Percentiles rank a stretch among this genome's conserved stretches.
These are phyloP conservation scores for Hymenoscyphus linearis DNA, from an alignment of 2,329 filamentous ascomycete species.

Conservation along the genomic window DNA sequence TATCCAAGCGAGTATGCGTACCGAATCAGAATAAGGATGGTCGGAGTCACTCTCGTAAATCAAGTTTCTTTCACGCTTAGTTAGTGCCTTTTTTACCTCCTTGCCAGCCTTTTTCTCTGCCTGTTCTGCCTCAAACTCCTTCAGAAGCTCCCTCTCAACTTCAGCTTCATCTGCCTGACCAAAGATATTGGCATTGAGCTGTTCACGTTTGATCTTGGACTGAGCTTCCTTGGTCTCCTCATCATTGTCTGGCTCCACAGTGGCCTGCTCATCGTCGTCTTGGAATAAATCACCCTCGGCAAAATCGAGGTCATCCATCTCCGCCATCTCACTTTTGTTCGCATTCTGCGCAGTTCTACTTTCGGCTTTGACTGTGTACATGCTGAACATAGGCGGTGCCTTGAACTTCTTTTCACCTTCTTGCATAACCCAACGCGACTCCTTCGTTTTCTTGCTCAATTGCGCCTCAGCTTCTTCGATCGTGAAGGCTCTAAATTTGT, in stretches of 20 bases:
- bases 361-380: constrained; percentile 58
- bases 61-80: constrained; percentile 78
- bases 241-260: constrained; percentile 73
- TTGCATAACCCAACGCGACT: constrained; percentile 76
- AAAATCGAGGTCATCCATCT: constrained; percentile 65
- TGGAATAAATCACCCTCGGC: constrained; percentile 71
- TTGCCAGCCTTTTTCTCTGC: constrained; percentile 69
- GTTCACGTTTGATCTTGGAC: constrained; percentile 69
- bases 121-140: constrained; percentile 57
- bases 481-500: constrained; percentile 69
- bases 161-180: constrained; percentile 63
- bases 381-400: constrained; percentile 50
- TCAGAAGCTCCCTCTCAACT: constrained; percentile 42
- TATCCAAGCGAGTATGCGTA: constrained; percentile 29
- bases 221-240: constrained; percentile 72
- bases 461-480: constrained; percentile 81
- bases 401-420: constrained; percentile 50
- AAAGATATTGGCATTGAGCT: constrained; percentile 83
- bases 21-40: constrained; percentile 52
- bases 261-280: constrained; percentile 76
- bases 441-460: constrained; percentile 72
- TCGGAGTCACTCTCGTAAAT: constrained; percentile 73
- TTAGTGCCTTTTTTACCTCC: constrained; percentile 71
- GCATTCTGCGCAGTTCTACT: constrained; percentile 57
- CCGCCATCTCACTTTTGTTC: constrained; percentile 58